phyloP scores from a whole-genome alignment of 192 early-diverging fungal species.

The Lobosporangium transversale region DNA sequence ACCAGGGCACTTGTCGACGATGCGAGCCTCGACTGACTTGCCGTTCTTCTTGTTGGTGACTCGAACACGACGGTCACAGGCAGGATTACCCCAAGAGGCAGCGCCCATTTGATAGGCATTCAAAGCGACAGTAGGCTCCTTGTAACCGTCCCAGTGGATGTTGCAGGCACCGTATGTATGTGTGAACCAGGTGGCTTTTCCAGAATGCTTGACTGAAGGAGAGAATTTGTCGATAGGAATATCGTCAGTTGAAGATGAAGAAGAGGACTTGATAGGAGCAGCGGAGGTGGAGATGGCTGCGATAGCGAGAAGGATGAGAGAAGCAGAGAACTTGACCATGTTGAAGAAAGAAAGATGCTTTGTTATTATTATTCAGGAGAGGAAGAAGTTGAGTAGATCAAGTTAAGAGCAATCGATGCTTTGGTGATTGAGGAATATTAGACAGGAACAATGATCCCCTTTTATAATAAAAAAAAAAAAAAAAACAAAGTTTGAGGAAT shows the following conservation, averaged over 20 bases:
- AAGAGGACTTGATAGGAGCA: slow-evolving; percentile 2
- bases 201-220: slow-evolving; percentile 16
- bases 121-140: slow-evolving; percentile 52
- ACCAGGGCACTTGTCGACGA: slow-evolving; percentile 58
- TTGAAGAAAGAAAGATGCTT: background rate
- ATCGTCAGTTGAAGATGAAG: background rate
- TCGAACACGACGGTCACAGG: slow-evolving; percentile 42
- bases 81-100: slow-evolving; percentile 36
- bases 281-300: slow-evolving; percentile 17
- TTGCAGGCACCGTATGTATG: slow-evolving; percentile 44
- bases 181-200: slow-evolving; percentile 54
- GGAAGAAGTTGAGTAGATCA: too few species aligned
- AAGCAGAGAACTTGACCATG: slow-evolving; percentile 33
- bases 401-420: background rate
- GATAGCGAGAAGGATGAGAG: slow-evolving; percentile 13
- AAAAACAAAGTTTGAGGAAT: too few species aligned
- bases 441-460: background rate
- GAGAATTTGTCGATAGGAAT: slow-evolving; percentile 2
- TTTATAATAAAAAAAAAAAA: slow-evolving; percentile 1
- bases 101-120: slow-evolving; percentile 52
- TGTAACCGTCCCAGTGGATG: slow-evolving; percentile 35
- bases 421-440: background rate
- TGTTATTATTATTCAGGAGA: too few species aligned
- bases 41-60: slow-evolving; percentile 30
- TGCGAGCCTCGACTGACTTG: slow-evolving; percentile 45